Evolutionary conservation across 331 rosid species (phyloP).

Genomic region (Rosa hybrid): DNA sequence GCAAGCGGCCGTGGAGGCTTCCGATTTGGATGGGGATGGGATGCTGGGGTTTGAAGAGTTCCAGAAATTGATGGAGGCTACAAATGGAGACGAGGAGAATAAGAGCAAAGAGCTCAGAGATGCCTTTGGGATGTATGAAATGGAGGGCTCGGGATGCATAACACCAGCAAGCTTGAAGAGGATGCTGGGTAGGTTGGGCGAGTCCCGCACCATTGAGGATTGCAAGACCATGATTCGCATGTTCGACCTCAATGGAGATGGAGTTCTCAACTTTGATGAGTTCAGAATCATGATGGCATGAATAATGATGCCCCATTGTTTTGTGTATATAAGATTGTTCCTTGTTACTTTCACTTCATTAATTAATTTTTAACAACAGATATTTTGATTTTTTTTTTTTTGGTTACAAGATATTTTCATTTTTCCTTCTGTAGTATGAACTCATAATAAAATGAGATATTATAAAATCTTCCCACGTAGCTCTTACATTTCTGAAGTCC

Average conservation of each 20-base stretch:
- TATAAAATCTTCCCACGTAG: background rate
- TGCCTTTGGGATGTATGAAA: constrained; percentile 42
- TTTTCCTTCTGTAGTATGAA: background rate
- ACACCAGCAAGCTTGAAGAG: constrained; percentile 44
- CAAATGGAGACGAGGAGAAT: constrained; percentile 28
- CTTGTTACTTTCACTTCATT: background rate
- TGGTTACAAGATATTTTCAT: no score
- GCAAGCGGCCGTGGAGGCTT: constrained; percentile 24
- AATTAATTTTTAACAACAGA: background rate
- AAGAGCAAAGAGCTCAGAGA: constrained; percentile 36
- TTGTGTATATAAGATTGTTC: background rate
- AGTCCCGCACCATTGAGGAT: constrained; percentile 28
- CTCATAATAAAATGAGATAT: background rate
- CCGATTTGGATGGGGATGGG: constrained; percentile 50
- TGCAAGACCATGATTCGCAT: constrained; percentile 39
- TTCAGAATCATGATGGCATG: constrained; percentile 42
- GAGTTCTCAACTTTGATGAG: constrained; percentile 50
- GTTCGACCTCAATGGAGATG: constrained; percentile 54
- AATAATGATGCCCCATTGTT: background rate
- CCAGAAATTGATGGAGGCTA: constrained; percentile 30
- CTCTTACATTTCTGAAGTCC: background rate
- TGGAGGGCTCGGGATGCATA: constrained; percentile 38
- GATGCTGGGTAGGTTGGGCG: constrained; percentile 42
- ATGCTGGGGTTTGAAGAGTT: constrained; percentile 37
- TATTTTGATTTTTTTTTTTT: no score